Base-by-base conservation (phyloP, 345 rosid genomes). In the Camelina hispida region DNA sequence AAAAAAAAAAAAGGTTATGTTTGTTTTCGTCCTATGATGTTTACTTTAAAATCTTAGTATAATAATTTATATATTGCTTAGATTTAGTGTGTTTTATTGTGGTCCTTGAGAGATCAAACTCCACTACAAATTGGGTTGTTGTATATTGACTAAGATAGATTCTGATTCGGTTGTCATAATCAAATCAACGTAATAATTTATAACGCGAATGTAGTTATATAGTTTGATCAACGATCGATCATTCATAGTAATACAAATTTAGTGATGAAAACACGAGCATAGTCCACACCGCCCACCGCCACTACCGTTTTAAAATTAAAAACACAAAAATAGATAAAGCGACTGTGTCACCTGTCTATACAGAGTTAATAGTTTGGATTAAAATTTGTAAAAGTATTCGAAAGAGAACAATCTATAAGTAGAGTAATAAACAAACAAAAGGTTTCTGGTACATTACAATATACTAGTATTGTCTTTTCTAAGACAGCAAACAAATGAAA, bases 391-490 rank as follows among this genome's bases (percentile, higher is more conserved):
- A 76, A 61, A 32, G 47, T 51, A 8, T n/a, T 38, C 7, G 23
- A 34, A 54, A 44, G 30, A 25, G 9, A 77, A 55, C 43, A 63
- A 70, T 62, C 22, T 54, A 9, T 4, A 46, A 63, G 15, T 44
- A 44, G 17, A 14, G 16, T 44, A 62, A 55, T 54, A 70, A 25
- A 28, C 48, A 77, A 63, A 63, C 58, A 56, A 77, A 62, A 77
- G 6, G 66, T 9, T 63, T 69, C 13, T 8, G n/a, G 69, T 68
- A 69, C 64, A 44, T 55, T 56, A 77, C 55, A 14, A 48, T 60
- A 40, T 11, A n/a, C n/a, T n/a, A 43, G 68, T 50, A 71, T 64
- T 69, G 72, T 71, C 71, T 63, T 71, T 55, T 63, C 59, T 37
- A 18, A 57, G 72, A 64, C 53, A 71, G 55, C 54, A 28, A 75